These are phyloP conservation scores for Malassezia dermatis DNA, from an alignment of 1,284 basidiomycete genomes.

Conservation along the genomic window DNA sequence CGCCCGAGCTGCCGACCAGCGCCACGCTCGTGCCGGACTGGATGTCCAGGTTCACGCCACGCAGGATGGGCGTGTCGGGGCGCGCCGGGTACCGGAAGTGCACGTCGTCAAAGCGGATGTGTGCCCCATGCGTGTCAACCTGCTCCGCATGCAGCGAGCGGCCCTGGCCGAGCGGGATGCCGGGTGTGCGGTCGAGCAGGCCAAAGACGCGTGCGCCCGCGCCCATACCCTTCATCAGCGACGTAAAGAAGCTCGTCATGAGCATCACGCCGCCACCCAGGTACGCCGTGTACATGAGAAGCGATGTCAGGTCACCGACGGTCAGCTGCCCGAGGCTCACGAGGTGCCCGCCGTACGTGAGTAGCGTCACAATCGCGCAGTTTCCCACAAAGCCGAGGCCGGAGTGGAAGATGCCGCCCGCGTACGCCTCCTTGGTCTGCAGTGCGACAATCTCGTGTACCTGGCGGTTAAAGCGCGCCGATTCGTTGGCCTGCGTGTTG, in stretches of 20 bases:
- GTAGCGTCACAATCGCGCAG: slow-evolving; percentile 71
- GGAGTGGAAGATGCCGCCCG: slow-evolving; percentile 80
- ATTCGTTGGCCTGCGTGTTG: slow-evolving; percentile 65
- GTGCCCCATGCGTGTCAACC: slow-evolving; percentile 16
- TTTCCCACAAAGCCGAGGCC: slow-evolving; percentile 87
- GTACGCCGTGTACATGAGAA: slow-evolving; percentile 85
- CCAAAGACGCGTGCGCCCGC: slow-evolving; percentile 87
- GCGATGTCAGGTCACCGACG: slow-evolving; percentile 52
- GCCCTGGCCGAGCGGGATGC: slow-evolving; percentile 29
- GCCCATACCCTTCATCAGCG: slow-evolving; percentile 64
- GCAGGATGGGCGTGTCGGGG: slow-evolving; percentile 46
- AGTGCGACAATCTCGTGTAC: slow-evolving; percentile 64
- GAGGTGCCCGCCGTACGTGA: slow-evolving; percentile 87
- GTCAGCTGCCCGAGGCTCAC: slow-evolving; percentile 77
- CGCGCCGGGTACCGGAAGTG: slow-evolving; percentile 49
- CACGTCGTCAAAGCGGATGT: slow-evolving; percentile 49
- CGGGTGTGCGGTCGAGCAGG: slow-evolving; percentile 60
- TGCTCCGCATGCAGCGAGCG: slow-evolving; percentile 8
- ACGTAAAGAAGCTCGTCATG: slow-evolving; percentile 50
- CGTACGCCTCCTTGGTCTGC: slow-evolving; percentile 76
- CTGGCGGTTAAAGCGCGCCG: slow-evolving; percentile 52
- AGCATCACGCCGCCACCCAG: slow-evolving; percentile 57
- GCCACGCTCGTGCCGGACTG: slow-evolving; percentile 43
- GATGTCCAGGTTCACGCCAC: slow-evolving; percentile 47
- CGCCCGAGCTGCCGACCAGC: slow-evolving; percentile 48